These are phyloP conservation scores for Fraxinus ornus DNA, from an alignment of 305 asterid species.

Conservation along the genomic window DNA sequence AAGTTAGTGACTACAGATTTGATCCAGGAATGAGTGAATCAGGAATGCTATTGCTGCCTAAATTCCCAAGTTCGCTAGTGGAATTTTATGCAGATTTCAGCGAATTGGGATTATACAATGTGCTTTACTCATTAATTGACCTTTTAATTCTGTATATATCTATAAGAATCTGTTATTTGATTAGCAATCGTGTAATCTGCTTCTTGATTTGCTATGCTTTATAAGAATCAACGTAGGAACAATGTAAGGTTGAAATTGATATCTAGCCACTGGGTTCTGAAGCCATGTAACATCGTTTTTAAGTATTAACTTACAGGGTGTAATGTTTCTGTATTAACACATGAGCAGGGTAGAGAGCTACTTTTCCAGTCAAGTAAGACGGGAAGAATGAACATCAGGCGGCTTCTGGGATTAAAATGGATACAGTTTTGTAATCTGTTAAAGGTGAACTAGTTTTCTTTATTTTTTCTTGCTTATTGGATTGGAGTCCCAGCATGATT, in stretches of 20 bases:
- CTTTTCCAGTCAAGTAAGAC: background rate
- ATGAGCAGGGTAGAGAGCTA: background rate
- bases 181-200: background rate
- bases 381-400: conserved; percentile 32
- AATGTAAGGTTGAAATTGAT: background rate
- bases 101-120: background rate
- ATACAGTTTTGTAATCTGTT: conserved; percentile 43
- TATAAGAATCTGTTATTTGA: background rate
- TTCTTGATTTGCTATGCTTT: background rate
- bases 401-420: conserved; percentile 47
- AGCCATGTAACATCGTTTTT: background rate
- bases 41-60: background rate
- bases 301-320: background rate
- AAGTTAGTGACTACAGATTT: background rate
- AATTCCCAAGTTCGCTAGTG: background rate
- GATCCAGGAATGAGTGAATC: background rate
- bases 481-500: background rate
- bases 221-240: background rate
- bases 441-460: conserved; percentile 36
- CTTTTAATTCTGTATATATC: background rate
- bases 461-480: background rate
- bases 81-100: background rate
- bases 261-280: background rate
- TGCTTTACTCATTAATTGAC: background rate
- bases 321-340: background rate